These are phyloP conservation scores for Crassisporium funariophilum DNA, from an alignment of 768 basidiomycete genomes.

Conservation along the genomic window DNA sequence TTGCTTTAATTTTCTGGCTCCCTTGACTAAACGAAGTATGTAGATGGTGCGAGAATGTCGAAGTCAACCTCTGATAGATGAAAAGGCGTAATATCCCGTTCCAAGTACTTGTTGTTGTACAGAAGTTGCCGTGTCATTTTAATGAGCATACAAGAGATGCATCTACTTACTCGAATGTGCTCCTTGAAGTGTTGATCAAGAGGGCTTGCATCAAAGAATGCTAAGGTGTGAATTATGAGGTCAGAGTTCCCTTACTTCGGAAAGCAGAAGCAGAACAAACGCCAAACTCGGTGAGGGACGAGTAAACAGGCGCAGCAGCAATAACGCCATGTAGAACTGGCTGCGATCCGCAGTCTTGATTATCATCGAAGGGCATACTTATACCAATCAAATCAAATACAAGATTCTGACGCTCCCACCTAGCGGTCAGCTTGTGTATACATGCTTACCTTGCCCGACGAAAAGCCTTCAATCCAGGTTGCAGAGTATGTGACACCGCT, in stretches of 20 bases:
- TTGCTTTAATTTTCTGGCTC: neutral
- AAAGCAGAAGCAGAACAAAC: too few species aligned
- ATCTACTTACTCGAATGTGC: too few species aligned
- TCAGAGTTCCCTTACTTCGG: too few species aligned
- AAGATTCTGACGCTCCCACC: neutral
- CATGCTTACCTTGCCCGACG: neutral
- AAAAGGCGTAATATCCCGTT: neutral
- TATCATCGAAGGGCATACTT: neutral
- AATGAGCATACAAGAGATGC: too few species aligned
- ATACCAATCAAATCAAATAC: neutral
- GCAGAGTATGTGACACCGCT: neutral
- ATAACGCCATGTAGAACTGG: too few species aligned
- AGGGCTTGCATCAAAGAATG: too few species aligned
- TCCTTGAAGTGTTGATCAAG: too few species aligned
- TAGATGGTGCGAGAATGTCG: constrained; percentile 23
- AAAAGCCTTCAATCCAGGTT: neutral
- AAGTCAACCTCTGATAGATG: too few species aligned
- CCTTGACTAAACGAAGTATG: neutral
- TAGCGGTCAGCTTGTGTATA: neutral
- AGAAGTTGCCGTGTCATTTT: neutral
- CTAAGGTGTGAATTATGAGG: too few species aligned
- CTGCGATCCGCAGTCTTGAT: neutral
- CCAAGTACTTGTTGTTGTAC: too few species aligned
- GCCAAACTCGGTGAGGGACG: too few species aligned
- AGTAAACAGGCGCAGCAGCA: too few species aligned